Conservation (phyloP, 1,284 basidiomycete species). For the Cystobasidium slooffiae region DNA sequence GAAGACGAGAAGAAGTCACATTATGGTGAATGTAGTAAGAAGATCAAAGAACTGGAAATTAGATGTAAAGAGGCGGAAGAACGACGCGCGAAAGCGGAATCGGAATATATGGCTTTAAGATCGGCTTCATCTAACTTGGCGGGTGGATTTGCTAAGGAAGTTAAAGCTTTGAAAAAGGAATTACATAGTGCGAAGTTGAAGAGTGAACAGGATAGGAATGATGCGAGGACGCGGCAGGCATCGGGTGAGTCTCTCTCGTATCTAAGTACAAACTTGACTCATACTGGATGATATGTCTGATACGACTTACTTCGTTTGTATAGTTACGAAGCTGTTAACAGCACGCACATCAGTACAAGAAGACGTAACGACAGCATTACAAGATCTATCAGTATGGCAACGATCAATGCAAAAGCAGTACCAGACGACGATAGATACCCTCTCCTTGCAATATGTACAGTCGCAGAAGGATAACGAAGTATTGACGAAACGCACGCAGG, state of each 20-base stretch:
- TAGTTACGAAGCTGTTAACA: slow-evolving; percentile 26
- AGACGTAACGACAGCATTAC: slow-evolving; percentile 22
- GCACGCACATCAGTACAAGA: slow-evolving; percentile 24
- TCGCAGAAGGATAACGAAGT: slow-evolving; percentile 26
- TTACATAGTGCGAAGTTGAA: slow-evolving; percentile 21
- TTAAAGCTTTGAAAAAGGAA: slow-evolving; percentile 38
- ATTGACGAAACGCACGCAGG: slow-evolving; percentile 16
- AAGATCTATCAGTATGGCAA: slow-evolving; percentile 33
- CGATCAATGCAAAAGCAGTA: slow-evolving; percentile 24
- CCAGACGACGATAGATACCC: slow-evolving; percentile 4
- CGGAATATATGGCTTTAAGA: slow-evolving; percentile 36
- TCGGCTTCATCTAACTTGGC: slow-evolving; percentile 8
- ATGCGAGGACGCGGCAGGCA: slow-evolving; percentile 29
- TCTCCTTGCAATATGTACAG: not conserved
- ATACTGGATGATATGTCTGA: not conserved
- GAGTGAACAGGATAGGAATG: slow-evolving; percentile 37
- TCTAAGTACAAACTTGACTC: not conserved
- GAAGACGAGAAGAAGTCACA: slow-evolving; percentile 40
- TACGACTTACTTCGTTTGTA: not conserved
- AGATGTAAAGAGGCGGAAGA: slow-evolving; percentile 40
- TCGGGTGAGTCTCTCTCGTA: slow-evolving; percentile 10
- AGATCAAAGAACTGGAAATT: slow-evolving; percentile 25
- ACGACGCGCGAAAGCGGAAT: slow-evolving; percentile 28
- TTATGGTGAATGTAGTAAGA: slow-evolving; percentile 28
- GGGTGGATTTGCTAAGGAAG: slow-evolving; percentile 36